A percentile compares a stretch with the other conserved stretches of the same genome.
Conservation (phyloP, 345 rosid genomes). For the Lepidium sativum region DNA sequence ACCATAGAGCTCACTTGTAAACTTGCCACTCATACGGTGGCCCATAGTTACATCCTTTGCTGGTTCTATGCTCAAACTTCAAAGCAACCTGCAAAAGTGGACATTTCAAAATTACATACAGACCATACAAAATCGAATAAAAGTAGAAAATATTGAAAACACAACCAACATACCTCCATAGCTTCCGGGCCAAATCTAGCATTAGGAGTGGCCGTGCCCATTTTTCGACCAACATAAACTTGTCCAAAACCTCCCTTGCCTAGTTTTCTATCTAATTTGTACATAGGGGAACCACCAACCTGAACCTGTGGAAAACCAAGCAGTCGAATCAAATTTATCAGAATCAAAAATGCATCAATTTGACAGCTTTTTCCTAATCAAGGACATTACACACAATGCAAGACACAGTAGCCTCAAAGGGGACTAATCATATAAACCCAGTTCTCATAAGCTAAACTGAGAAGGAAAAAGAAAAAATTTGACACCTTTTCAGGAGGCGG, state of each 20-base stretch:
- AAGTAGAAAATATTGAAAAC: not conserved
- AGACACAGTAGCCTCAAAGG: not conserved
- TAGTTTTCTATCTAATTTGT: constrained; percentile 66
- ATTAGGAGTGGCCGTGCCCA: constrained; percentile 29
- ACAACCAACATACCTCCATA: constrained; percentile 43
- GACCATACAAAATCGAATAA: not conserved
- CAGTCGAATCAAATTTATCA: not conserved
- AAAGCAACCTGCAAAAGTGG: constrained; percentile 62
- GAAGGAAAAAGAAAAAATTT: not conserved
- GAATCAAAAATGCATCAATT: not conserved
- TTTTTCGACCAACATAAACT: constrained; percentile 80
- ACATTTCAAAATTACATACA: not conserved
- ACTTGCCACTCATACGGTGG: constrained; percentile 99
- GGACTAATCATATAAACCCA: not conserved
- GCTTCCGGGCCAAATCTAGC: constrained; percentile 76
- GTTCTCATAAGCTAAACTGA: not conserved
- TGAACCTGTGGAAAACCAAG: constrained; percentile 45
- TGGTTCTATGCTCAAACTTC: constrained; percentile 88
- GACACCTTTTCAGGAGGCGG: constrained; percentile 85
- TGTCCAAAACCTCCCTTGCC: constrained; percentile 99
- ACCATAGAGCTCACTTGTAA: constrained; percentile 55
- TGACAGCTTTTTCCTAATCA: not conserved
- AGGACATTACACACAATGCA: constrained; percentile 6
- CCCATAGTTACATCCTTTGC: constrained; percentile 94
- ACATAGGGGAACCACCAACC: constrained; percentile 80